Evolutionary conservation across 495 filamentous ascomycete species (phyloP), one percentile per base, ranked within the genome.

Genomic region (Cairneyella variabilis): DNA sequence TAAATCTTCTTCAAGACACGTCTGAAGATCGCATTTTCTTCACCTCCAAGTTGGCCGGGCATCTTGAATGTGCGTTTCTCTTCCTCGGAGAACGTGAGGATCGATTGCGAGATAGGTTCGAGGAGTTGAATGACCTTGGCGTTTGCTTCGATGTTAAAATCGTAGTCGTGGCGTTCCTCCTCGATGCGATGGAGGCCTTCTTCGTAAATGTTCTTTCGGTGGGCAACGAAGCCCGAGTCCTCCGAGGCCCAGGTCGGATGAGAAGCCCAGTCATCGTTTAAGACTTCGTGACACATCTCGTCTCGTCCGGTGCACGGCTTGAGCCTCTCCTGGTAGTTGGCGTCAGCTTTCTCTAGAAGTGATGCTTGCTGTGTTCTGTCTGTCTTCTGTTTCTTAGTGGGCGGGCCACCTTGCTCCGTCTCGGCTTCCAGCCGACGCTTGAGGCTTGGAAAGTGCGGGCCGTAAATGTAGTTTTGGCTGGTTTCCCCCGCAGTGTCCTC

Each of bases 171-270:
- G 12, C 95, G 83, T 64, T 99, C 95, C 64, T 99, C 95, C 69
- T 99, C 95, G 56, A 97, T 96, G 14, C 93, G 82, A 60, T 97
- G 95, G 32, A 97, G 80, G 28, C 83, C 83, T 64, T 99, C 95
- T 67, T 99, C 95, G 53, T 82, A 92, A 18, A 80, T 77, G 62
- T 97, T 99, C 79, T 99, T 99, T 37, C 91, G 79, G 71, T 99
- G 95, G 2, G 93, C 95, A 51, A 99, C 90, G 60, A 99, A 99
- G 2, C 95, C 95, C 26, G 90, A 95, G 64, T 99, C 95, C 69
- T 99, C 95, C 1, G 91, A 97, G 1, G 92, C 95, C 95, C 95
- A 99, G 3, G 95, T 99, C 1, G 95, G 95, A 70, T 97, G 93
- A 41, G 91, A 97, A 1, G 91, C 93, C 95, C 95, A 99, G 56